Conservation (phyloP, 208 protist species). For the Wallacemonas sp. region DNA sequence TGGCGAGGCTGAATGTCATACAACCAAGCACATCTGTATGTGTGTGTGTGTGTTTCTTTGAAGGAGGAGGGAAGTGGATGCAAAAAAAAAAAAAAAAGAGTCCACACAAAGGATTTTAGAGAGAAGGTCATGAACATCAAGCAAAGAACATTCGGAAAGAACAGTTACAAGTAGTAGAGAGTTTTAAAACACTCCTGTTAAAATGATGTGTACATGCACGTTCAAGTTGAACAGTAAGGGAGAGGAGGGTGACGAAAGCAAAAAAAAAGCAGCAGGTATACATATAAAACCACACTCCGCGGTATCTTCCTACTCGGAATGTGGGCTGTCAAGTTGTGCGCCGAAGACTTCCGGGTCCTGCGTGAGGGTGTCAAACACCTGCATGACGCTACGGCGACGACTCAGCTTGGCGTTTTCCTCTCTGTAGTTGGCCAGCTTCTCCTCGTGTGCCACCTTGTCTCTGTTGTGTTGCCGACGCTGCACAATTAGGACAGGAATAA, state of each 20-base stretch:
- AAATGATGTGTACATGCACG: too few relatives aligned
- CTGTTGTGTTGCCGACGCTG: constrained; percentile 6
- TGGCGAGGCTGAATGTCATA: too few relatives aligned
- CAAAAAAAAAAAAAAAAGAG: neutral
- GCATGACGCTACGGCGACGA: neutral
- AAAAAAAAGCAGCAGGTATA: too few relatives aligned
- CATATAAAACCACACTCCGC: too few relatives aligned
- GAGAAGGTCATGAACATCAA: too few relatives aligned
- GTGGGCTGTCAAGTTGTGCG: neutral
- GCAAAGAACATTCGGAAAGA: too few relatives aligned
- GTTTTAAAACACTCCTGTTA: too few relatives aligned
- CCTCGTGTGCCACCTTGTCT: neutral
- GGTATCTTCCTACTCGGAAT: neutral
- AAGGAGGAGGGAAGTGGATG: neutral
- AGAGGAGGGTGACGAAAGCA: neutral
- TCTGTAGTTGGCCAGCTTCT: neutral
- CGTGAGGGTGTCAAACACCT: neutral
- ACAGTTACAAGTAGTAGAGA: too few relatives aligned
- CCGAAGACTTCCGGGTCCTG: constrained; percentile 9
- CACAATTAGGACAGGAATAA: constrained; percentile 6
- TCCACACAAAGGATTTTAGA: neutral
- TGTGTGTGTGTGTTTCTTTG: neutral
- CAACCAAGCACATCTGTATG: neutral
- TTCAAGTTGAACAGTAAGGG: too few relatives aligned
- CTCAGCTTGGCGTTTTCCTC: neutral